These are phyloP conservation scores for Rhizophagus prolifer DNA, from an alignment of 192 early-diverging fungal species.

Conservation along the genomic window DNA sequence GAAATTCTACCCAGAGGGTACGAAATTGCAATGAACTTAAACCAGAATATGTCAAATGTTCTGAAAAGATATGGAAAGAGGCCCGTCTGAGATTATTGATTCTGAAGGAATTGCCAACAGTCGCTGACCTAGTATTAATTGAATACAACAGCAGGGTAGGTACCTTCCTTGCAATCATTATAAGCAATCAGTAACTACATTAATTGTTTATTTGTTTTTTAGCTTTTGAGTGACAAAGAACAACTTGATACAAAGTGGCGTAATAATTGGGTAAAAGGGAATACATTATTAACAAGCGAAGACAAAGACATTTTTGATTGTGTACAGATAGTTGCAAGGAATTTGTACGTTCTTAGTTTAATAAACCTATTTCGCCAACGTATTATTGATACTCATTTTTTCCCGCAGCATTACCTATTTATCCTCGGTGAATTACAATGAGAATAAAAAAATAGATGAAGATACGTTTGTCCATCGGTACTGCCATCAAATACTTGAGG, in stretches of 20 bases:
- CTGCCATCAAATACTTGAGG: conserved; percentile 9
- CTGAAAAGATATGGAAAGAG: conserved; percentile 1
- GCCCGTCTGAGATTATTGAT: conserved; percentile 4
- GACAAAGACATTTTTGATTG: conserved; percentile 15
- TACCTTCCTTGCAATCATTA: conserved; percentile 7
- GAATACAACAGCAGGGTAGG: conserved; percentile 10
- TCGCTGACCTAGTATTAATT: conserved; percentile 1
- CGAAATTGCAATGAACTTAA: conserved; percentile 26
- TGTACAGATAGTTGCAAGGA: conserved; percentile 16
- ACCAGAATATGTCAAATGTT: conserved; percentile 12
- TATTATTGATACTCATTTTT: conserved; percentile 14
- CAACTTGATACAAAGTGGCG: conserved; percentile 12
- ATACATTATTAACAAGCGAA: not conserved
- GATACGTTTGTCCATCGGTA: conserved; percentile 12
- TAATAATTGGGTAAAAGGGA: conserved; percentile 22
- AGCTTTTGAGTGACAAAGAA: conserved; percentile 26
- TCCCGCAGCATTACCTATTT: conserved; percentile 24
- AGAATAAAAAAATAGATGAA: conserved; percentile 22
- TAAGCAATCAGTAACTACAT: not conserved
- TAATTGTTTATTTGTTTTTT: conserved; percentile 9
- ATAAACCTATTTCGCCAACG: conserved; percentile 8
- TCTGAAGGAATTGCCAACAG: conserved; percentile 2
- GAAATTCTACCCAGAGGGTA: too few relatives aligned
- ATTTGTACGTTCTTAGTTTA: conserved; percentile 25
- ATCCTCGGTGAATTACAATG: conserved; percentile 16